phyloP scores from a whole-genome alignment of 805 yeast species.

The Candida alai region DNA sequence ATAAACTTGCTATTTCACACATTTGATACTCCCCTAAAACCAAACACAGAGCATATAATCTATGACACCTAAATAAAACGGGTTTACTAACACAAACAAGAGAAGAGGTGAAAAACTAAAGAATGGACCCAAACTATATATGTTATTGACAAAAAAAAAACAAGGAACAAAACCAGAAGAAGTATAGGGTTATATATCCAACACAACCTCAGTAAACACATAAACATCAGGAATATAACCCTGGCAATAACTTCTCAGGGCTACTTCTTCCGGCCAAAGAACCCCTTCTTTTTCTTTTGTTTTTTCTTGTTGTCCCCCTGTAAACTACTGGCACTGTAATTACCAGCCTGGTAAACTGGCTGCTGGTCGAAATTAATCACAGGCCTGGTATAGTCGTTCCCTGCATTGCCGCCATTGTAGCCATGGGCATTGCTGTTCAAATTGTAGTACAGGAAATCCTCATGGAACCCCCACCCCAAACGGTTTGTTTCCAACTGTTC shows the following conservation, averaged over 20 bases:
- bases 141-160: no score
- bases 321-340: constrained; percentile 51
- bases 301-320: constrained; percentile 34
- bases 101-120: not conserved
- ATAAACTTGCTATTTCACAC: no score
- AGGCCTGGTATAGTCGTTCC: constrained; percentile 35
- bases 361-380: constrained; percentile 40
- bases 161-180: no score
- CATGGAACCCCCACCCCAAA: constrained; percentile 87
- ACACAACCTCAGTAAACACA: no score
- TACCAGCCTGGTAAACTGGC: constrained; percentile 50
- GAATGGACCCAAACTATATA: not conserved
- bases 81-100: constrained; percentile 2
- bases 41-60: no score
- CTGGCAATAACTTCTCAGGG: not conserved
- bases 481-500: constrained; percentile 77
- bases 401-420: constrained; percentile 23
- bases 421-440: constrained; percentile 22
- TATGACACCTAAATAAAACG: constrained; percentile 3
- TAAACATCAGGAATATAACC: no score
- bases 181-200: no score
- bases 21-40: no score
- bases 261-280: constrained; percentile 62
- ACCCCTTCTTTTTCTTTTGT: constrained; percentile 57
- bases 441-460: constrained; percentile 58